Percentiles rank a stretch among this genome's conserved stretches.
These are phyloP conservation scores for Coffea canephora DNA, from an alignment of 257 asterid species.

Conservation along the genomic window DNA sequence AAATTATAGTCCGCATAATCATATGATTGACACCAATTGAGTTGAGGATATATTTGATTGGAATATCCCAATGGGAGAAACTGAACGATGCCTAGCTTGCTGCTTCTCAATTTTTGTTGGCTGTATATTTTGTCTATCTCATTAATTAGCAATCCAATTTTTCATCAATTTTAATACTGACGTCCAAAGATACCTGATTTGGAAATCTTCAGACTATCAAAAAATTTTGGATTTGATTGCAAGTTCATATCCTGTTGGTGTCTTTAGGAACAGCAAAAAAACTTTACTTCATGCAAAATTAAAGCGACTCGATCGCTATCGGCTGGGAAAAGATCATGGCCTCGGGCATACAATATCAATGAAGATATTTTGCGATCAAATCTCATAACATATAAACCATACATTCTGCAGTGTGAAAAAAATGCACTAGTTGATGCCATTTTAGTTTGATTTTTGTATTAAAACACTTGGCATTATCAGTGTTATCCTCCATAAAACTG, in stretches of 20 bases:
- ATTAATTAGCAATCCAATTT: not conserved
- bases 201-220: not conserved
- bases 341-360: not conserved
- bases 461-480: not conserved
- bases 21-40: conserved; percentile 1
- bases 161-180: not conserved
- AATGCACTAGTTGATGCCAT: not conserved
- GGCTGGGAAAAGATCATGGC: not conserved
- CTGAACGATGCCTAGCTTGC: not conserved
- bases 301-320: conserved; percentile 1
- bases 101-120: not conserved
- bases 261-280: not conserved
- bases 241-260: not conserved
- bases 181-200: not conserved
- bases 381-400: not conserved
- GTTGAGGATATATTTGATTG: not conserved
- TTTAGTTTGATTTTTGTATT: not conserved
- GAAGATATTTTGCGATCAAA: conserved; percentile 5
- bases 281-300: not conserved
- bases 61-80: conserved; percentile 9
- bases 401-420: not conserved
- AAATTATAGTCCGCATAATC: conserved; percentile 4
- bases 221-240: conserved; percentile 1
- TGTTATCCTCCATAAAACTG: not conserved
- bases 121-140: not conserved